phyloP scores from a whole-genome alignment of 768 basidiomycete genomes.

The Mycena maculata region DNA sequence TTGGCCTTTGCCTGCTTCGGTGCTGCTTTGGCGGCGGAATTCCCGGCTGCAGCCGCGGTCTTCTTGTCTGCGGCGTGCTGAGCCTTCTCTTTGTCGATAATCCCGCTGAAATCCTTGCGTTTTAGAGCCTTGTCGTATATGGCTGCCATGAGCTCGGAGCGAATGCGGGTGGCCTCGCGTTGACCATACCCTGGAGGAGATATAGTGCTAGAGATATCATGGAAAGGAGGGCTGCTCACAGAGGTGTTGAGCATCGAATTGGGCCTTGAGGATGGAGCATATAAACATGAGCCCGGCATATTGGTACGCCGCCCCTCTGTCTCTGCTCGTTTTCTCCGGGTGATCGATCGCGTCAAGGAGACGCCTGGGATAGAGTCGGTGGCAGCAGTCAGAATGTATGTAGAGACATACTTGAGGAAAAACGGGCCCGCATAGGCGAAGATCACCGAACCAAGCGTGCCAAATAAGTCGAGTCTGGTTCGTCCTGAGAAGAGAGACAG shows the following conservation, averaged over 20 bases:
- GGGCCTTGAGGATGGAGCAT: conserved; percentile 63
- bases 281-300: conserved; percentile 83
- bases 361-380: conserved; percentile 5
- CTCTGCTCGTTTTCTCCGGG: conserved; percentile 58
- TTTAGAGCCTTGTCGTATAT: conserved; percentile 92
- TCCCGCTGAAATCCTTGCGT: conserved; percentile 85
- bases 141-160: conserved; percentile 83
- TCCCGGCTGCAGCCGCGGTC: not conserved
- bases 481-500: not conserved
- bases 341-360: conserved; percentile 46
- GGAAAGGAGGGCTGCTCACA: conserved; percentile 6
- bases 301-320: conserved; percentile 73
- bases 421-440: conserved; percentile 87
- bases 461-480: conserved; percentile 67
- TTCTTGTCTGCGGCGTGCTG: not conserved
- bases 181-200: conserved; percentile 72
- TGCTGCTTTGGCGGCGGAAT: not conserved
- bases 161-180: conserved; percentile 77
- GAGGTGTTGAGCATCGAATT: conserved; percentile 31
- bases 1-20: conserved; percentile 29
- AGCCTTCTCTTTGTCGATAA: conserved; percentile 53
- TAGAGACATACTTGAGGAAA: conserved; percentile 75
- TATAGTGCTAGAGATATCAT: not conserved
- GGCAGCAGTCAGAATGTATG: not conserved
- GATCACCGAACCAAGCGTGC: conserved; percentile 75